These are phyloP conservation scores for Saposhnikovia divaricata DNA, from an alignment of 129 eudicot genomes.

Conservation along the genomic window DNA sequence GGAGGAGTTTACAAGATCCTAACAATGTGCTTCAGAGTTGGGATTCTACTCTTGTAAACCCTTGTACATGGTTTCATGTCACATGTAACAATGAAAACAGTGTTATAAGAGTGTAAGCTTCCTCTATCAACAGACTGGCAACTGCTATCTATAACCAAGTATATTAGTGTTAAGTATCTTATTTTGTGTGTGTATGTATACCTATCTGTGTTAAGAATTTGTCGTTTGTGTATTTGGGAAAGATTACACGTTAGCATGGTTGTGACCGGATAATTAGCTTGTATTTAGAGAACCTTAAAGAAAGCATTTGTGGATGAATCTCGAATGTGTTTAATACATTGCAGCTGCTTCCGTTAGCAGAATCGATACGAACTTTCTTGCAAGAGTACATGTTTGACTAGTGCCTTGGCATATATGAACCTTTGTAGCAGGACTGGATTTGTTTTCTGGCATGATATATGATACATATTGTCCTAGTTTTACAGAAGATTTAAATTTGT, in stretches of 20 bases:
- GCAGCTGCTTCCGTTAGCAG: neutral
- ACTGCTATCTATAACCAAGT: neutral
- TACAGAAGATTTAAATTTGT: neutral
- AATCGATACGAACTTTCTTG: neutral
- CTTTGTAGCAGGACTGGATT: neutral
- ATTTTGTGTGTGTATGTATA: too few species aligned
- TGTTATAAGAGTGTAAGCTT: slow-evolving; percentile 59
- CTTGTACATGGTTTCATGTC: slow-evolving; percentile 68
- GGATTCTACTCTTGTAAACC: slow-evolving; percentile 57
- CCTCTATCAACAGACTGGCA: neutral
- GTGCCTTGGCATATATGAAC: neutral
- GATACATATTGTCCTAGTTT: neutral
- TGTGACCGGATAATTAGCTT: neutral
- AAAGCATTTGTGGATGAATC: neutral
- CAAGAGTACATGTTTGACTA: neutral
- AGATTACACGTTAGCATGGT: neutral
- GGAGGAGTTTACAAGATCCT: slow-evolving; percentile 39
- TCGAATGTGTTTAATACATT: neutral
- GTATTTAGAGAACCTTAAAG: neutral
- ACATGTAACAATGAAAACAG: slow-evolving; percentile 53
- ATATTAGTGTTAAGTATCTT: neutral
- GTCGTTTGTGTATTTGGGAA: neutral
- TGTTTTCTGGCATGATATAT: neutral
- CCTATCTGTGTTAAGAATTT: neutral
- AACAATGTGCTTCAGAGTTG: slow-evolving; percentile 55